A percentile compares a stretch with the other conserved stretches of the same genome.
Conservation (phyloP, 225 moss, liverwort and hornwort species). For the Thuidium tamariscinum region DNA sequence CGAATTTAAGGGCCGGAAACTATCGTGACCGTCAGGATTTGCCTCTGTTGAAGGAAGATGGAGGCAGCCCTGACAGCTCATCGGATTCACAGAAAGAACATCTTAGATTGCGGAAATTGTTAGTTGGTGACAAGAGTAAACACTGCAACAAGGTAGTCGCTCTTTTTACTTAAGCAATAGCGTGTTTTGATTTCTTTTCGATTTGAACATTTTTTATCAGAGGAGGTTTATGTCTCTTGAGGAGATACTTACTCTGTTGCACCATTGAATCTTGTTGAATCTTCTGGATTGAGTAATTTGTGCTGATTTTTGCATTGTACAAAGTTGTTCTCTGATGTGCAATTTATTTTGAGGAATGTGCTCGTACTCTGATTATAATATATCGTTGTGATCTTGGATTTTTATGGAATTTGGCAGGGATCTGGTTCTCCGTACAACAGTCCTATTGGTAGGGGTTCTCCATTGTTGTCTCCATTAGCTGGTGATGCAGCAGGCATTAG, state of each 20-base stretch:
- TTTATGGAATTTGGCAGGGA: conserved; percentile 22
- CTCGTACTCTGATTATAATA: not conserved
- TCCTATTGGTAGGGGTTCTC: conserved; percentile 62
- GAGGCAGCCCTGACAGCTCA: conserved; percentile 67
- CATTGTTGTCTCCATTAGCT: conserved; percentile 60
- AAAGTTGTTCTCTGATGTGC: not conserved
- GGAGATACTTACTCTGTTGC: not conserved
- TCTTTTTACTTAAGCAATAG: not conserved
- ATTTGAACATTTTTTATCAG: not conserved
- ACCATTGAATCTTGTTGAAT: not conserved
- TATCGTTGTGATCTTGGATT: not conserved
- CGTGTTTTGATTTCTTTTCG: not conserved
- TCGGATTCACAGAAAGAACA: conserved; percentile 65
- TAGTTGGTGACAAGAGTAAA: conserved; percentile 84
- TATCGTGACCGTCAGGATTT: conserved; percentile 59
- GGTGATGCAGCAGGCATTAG: conserved; percentile 68
- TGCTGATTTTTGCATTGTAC: not conserved
- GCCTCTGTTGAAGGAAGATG: conserved; percentile 56
- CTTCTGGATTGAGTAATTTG: not conserved
- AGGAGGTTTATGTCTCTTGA: not conserved
- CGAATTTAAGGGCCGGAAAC: conserved; percentile 41
- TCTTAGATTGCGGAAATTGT: conserved; percentile 75
- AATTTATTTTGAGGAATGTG: not conserved
- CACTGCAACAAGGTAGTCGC: conserved; percentile 74
- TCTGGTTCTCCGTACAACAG: conserved; percentile 70